These are phyloP conservation scores for Coemansia sp. DNA, from an alignment of 371 early-diverging fungal species.

Conservation along the genomic window DNA sequence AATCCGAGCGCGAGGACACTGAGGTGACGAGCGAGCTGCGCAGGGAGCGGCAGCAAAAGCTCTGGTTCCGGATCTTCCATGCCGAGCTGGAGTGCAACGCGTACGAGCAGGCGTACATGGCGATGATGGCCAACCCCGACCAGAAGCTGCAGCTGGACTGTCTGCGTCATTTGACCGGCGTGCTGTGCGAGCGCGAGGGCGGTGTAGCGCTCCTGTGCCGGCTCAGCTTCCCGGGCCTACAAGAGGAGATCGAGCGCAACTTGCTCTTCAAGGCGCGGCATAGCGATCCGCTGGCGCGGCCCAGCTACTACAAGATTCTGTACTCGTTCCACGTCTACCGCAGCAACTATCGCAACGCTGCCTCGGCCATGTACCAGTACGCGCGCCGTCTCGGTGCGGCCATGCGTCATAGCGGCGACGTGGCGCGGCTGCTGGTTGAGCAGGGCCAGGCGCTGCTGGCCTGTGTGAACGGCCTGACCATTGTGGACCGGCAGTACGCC, in stretches of 20 bases:
- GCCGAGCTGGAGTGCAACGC: conserved; percentile 46
- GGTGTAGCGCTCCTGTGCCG: conserved; percentile 48
- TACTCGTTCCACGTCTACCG: conserved; percentile 56
- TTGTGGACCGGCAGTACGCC: conserved; percentile 50
- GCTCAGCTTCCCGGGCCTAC: conserved; percentile 49
- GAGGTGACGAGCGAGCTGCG: conserved; percentile 2
- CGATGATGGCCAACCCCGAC: conserved; percentile 53
- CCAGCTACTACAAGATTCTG: conserved; percentile 55
- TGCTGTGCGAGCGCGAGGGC: conserved; percentile 50
- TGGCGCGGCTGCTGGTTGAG: conserved; percentile 41
- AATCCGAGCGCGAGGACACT: conserved; percentile 8
- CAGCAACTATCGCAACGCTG: conserved; percentile 56
- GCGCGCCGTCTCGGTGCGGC: conserved; percentile 47
- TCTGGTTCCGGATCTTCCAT: conserved; percentile 54
- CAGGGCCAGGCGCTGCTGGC: conserved; percentile 55
- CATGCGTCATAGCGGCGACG: conserved; percentile 36
- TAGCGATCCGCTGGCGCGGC: conserved; percentile 30
- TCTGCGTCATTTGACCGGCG: conserved; percentile 52
- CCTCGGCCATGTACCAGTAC: conserved; percentile 57
- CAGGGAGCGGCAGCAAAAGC: conserved; percentile 25
- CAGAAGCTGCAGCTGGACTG: conserved; percentile 48
- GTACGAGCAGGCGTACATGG: conserved; percentile 53
- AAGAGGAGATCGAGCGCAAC: conserved; percentile 55
- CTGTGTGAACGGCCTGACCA: conserved; percentile 51
- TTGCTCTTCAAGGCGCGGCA: conserved; percentile 55